Evolutionary conservation across 371 early-diverging fungal genomes (phyloP), one percentile per base, ranked within the genome.

Genomic region (Mucor saturninus): DNA sequence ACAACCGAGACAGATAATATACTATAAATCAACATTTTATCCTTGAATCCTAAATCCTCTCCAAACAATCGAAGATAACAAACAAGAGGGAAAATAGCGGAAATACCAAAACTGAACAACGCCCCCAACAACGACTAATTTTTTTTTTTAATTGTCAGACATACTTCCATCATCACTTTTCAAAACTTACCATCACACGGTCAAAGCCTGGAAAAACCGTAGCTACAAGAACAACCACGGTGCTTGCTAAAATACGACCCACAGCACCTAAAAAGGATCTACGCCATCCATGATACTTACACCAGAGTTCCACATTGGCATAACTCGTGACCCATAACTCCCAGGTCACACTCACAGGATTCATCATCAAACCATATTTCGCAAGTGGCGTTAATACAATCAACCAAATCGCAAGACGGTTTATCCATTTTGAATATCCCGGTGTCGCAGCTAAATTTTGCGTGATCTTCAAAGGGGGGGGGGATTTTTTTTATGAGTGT

Each of bases 331-430:
- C 55, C 45, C 67, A 59, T 50, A 79, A 67, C 62, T 88, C 86
- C 61, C 88, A 64, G 29, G 79, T 80, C 13, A 76, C 37, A 56
- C 77, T 78, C 14, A 91, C 83, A 6, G 91, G 93, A 9, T 78
- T 81, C 15, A 88, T 45, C 5, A 81, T 79, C 31, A 92, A 69
- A 4, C 85, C 86, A 61, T 83, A 91, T 66, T 91, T 92, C 21
- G 89, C 86, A 61, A 88, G 69, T 1, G 91, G 91, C 53, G 89
- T 90, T 21, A 91, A 51, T 0, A 86, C 89, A 37, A 91, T 80
- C 4, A 91, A 72, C 68, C 76, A 84, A 32, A 90, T 69, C 10
- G 86, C 85, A 6, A 87, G 52, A 30, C 77, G 63, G 53, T 84
- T 90, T n/a, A 90, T 65, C 4, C 76, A 37, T 52, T 72, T 73